Evolutionary conservation across 1,284 basidiomycete species (phyloP), one percentile per base, ranked within the genome.

Genomic region (Schizophyllum amplum): DNA sequence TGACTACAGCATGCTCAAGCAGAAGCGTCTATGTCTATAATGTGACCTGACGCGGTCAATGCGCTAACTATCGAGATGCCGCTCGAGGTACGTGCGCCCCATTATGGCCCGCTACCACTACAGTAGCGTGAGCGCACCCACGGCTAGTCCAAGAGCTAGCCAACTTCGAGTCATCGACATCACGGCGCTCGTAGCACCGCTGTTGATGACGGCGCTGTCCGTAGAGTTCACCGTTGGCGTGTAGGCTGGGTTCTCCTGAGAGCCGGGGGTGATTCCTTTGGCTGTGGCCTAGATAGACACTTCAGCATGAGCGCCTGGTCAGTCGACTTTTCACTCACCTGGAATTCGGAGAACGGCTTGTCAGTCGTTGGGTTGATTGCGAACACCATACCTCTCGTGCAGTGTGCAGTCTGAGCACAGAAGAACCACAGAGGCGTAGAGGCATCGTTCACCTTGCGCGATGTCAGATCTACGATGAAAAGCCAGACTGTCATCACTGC

Each of bases 381-480:
- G 61, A 81, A 81, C 23, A 79, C 79, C 80, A 81, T 81, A 62
- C 79, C 78, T 24, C 61, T 53, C 24, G 64, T 48, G 61, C 78
- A 80, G 59, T 78, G 75, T 42, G 1, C 57, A 64, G 64, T 76
- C 70, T 69, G 83, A 64, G 67, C 68, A 53, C 78, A 79, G 72
- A 69, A 79, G 69, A 80, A 79, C 78, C 78, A 81, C n/a, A 78
- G 63, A n/a, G 78, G 75, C 4, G 64, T 59, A 21, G 69, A 64
- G 3, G 51, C 26, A 17, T 53, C 13, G 27, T 26, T 47, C 42
- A 21, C 6, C 24, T 53, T 42, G 15, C 5, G 23, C 5, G 48
- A 5, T 24, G 48, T 49, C n/a, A 24, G 23, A 49, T 6, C n/a
- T 6, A n/a, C 48, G 48, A 5, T 42, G 13, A 42, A 42, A 9